These are phyloP conservation scores for Biscutella auriculata DNA, from an alignment of 441 rosid genomes.

Conservation along the genomic window DNA sequence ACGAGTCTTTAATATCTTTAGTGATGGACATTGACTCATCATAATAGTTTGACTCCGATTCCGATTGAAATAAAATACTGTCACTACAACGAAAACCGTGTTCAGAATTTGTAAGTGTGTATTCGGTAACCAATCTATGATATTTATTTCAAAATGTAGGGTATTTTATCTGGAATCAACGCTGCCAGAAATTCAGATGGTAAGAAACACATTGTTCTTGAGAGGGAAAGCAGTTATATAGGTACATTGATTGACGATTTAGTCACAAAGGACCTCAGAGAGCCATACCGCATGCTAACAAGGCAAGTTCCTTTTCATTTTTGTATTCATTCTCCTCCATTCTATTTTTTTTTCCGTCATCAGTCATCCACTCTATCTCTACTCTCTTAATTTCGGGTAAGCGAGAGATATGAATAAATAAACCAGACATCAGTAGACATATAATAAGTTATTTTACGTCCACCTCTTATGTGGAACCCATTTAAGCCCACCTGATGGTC, in stretches of 20 bases:
- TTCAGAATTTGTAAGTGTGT: background rate
- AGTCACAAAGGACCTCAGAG: slow-evolving; percentile 91
- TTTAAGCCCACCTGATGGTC: background rate
- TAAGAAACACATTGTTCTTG: slow-evolving; percentile 75
- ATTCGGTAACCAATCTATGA: background rate
- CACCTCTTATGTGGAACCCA: background rate
- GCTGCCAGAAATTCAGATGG: slow-evolving; percentile 87
- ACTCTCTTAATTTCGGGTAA: background rate
- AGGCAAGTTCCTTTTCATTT: slow-evolving; percentile 36
- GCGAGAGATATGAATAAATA: background rate
- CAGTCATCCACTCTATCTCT: background rate
- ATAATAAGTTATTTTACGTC: background rate
- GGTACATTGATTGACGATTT: slow-evolving; percentile 94
- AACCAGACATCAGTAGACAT: background rate
- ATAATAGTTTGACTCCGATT: background rate
- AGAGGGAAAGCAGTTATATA: slow-evolving; percentile 90
- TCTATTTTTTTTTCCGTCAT: background rate
- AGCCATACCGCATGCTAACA: slow-evolving; percentile 94
- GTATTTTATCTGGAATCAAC: slow-evolving; percentile 86
- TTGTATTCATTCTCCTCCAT: background rate
- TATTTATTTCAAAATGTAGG: slow-evolving; percentile 33
- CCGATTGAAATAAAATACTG: background rate
- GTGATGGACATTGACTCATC: background rate
- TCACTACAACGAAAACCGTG: background rate
- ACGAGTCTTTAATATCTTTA: slow-evolving; percentile 7